Evolutionary conservation across 192 early-diverging fungal species (phyloP).

Genomic region (Neocallimastix lanati): DNA sequence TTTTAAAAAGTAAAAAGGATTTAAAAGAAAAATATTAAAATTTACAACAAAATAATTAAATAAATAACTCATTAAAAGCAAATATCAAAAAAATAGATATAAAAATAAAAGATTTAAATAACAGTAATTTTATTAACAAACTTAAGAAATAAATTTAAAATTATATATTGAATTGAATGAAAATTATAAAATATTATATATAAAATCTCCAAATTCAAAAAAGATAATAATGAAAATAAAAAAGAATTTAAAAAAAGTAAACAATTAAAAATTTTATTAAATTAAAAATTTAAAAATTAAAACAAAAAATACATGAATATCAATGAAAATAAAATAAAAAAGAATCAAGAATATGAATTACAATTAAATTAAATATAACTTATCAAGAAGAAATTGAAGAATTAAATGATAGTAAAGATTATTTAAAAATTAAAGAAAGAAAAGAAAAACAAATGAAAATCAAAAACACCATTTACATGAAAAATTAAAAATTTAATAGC

Average conservation of each 20-base stretch:
- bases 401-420: background rate
- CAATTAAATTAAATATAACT: background rate
- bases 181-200: background rate
- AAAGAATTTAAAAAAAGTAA: background rate
- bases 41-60: background rate
- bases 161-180: background rate
- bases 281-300: background rate
- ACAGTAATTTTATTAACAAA: background rate
- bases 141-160: background rate
- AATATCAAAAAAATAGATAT: background rate
- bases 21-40: background rate
- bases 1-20: background rate
- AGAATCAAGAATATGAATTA: background rate
- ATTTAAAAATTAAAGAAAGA: background rate
- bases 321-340: background rate
- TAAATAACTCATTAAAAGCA: background rate
- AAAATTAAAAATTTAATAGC: background rate
- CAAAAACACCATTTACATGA: background rate
- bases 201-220: background rate
- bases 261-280: background rate
- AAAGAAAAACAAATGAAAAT: background rate
- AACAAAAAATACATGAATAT: background rate
- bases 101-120: background rate
- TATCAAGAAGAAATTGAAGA: background rate
- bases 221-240: background rate